Evolutionary conservation across 257 asterid genomes (phyloP), one percentile per base, ranked within the genome.

Genomic region (Ilex aquifolium): DNA sequence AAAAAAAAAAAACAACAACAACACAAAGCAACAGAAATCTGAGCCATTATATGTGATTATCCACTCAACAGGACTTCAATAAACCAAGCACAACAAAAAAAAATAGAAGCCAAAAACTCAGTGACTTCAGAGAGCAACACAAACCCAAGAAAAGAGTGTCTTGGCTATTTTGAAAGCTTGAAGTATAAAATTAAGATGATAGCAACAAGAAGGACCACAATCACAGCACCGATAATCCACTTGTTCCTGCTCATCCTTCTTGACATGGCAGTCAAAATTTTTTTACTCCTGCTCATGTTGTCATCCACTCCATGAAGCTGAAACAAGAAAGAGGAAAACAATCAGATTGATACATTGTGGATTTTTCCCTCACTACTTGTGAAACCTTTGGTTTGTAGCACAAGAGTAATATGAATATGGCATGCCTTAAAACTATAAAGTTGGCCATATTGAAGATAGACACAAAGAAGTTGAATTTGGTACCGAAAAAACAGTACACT

Each of bases 211-310:
- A 88, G 83, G 13, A 80, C 72, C 1, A 83, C 59, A 61, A 86
- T 17, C 73, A 83, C 59, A 56, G 70, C 59, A 59, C 90, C 85
- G 5, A 86, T 83, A 7, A 82, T 57, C 74, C 88, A 88, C 82
- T 86, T 88, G 88, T 88, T 85, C 48, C 82, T 76, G 68, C 74
- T 66, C 90, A 88, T 82, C 85, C 95, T 86, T 76, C 82, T 82
- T 8, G 87, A 66, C 15, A 88, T 88, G 79, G 70, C 66, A 10
- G 75, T 75, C 72, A 88, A 61, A 12, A 86, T 74, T 63, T 51
- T 88, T 74, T 63, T 82, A 83, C 92, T 86, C 71, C 89, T 68
- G 76, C 87, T 59, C 36, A 86, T 44, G 76, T 88, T 86, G 72
- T 83, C 88, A 51, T 88, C 92, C 48, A 86, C 92, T 2, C 90